Evolutionary conservation across 306 rosid species (phyloP).

Genomic region (Acmispon strigosus): DNA sequence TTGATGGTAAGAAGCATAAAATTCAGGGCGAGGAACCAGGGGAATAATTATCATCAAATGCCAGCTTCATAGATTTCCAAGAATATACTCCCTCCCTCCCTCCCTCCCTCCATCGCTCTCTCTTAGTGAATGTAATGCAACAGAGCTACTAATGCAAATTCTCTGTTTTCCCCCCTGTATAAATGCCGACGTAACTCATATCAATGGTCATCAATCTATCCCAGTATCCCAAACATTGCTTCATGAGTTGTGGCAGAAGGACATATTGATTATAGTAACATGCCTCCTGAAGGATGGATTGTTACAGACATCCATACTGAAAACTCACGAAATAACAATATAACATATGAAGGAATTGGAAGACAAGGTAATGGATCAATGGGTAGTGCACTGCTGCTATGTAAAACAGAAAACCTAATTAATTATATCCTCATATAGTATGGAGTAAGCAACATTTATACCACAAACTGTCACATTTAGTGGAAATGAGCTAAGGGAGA

Average conservation of each 20-base stretch:
- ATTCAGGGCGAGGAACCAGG: neutral
- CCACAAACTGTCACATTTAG: neutral
- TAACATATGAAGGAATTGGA: neutral
- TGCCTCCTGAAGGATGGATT: conserved; percentile 1
- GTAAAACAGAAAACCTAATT: conserved; percentile 1
- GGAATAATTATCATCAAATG: neutral
- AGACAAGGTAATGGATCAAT: neutral
- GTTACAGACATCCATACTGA: neutral
- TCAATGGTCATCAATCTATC: no score
- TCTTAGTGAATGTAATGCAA: no score
- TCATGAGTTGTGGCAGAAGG: neutral
- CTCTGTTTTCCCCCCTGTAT: no score
- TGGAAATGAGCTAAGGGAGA: neutral
- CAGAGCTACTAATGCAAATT: neutral
- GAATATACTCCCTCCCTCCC: neutral
- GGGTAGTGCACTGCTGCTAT: neutral
- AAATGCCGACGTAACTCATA: no score
- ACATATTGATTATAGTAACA: neutral
- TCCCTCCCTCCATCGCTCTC: no score
- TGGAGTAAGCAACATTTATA: neutral
- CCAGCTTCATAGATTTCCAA: neutral
- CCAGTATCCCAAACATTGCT: neutral
- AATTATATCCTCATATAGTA: neutral
- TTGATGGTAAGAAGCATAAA: neutral
- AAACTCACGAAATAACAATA: neutral